A percentile compares a stretch with the other conserved stretches of the same genome.
Conservation (phyloP, 805 yeast species). For the Pichia insulana region DNA sequence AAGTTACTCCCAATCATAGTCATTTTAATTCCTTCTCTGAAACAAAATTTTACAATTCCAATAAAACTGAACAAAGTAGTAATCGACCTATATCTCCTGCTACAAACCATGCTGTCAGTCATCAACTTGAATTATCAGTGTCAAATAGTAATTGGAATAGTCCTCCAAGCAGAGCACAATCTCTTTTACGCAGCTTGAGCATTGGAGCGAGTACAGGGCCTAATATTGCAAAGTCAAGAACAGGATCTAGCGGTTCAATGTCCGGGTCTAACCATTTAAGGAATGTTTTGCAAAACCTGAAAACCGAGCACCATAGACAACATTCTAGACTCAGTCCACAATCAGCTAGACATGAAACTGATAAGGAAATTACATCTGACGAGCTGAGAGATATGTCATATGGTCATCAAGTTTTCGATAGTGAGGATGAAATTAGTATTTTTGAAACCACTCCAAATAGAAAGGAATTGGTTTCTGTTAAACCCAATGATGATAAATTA, state of each 20-base stretch:
- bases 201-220: slow-evolving; percentile 1
- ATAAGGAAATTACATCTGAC: slow-evolving; percentile 19
- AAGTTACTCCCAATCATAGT: background rate
- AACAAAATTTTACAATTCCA: background rate
- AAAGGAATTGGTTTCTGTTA: slow-evolving; percentile 9
- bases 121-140: background rate
- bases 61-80: background rate
- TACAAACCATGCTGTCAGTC: slow-evolving; percentile 1
- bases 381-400: slow-evolving; percentile 23
- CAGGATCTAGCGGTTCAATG: slow-evolving; percentile 9
- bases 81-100: background rate
- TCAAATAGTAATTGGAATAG: background rate
- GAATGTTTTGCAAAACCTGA: slow-evolving; percentile 3
- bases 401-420: slow-evolving; percentile 26
- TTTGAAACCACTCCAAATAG: slow-evolving; percentile 2
- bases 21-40: background rate
- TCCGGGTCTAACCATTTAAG: slow-evolving; percentile 3
- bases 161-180: slow-evolving; percentile 5
- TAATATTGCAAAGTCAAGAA: slow-evolving; percentile 3
- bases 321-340: background rate
- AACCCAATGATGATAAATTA: background rate
- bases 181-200: slow-evolving; percentile 7
- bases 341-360: background rate
- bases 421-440: slow-evolving; percentile 24
- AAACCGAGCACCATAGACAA: background rate